A percentile compares a stretch with the other conserved stretches of the same genome.
Evolutionary conservation across 345 rosid genomes (phyloP).

Genomic region (Xanthoceras sorbifolium): DNA sequence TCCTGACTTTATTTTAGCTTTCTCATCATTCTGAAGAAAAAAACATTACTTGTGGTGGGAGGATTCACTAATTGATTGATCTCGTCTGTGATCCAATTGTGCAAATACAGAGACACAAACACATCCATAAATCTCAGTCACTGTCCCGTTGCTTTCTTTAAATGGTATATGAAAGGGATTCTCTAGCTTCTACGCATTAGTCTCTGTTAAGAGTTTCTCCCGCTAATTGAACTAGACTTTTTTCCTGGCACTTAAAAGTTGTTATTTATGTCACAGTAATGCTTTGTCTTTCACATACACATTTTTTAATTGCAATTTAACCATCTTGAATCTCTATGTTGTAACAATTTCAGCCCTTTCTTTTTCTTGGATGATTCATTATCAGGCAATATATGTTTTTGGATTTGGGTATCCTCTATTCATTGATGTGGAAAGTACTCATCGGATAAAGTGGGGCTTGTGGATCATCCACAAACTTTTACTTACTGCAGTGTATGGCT

Average conservation of each 20-base stretch:
- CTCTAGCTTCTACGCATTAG: neutral
- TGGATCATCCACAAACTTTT: conserved; percentile 42
- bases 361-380: conserved; percentile 12
- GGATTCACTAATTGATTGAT: too few relatives aligned
- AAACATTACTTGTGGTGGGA: too few relatives aligned
- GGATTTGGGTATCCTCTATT: conserved; percentile 44
- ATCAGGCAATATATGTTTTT: conserved; percentile 41
- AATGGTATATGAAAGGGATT: neutral
- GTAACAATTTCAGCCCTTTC: conserved; percentile 2
- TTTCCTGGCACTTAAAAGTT: neutral
- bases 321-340: conserved; percentile 1
- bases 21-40: too few relatives aligned
- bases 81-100: too few relatives aligned
- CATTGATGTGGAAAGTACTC: conserved; percentile 25
- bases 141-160: too few relatives aligned
- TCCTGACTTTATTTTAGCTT: too few relatives aligned
- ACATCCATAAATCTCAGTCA: neutral
- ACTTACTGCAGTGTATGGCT: conserved; percentile 41
- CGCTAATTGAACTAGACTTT: neutral
- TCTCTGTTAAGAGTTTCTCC: neutral
- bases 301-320: neutral
- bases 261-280: neutral
- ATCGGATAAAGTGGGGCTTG: conserved; percentile 40
- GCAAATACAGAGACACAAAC: too few relatives aligned
- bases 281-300: neutral